Evolutionary conservation across 306 rosid genomes (phyloP).

Genomic region (Boehmeria nivea): DNA sequence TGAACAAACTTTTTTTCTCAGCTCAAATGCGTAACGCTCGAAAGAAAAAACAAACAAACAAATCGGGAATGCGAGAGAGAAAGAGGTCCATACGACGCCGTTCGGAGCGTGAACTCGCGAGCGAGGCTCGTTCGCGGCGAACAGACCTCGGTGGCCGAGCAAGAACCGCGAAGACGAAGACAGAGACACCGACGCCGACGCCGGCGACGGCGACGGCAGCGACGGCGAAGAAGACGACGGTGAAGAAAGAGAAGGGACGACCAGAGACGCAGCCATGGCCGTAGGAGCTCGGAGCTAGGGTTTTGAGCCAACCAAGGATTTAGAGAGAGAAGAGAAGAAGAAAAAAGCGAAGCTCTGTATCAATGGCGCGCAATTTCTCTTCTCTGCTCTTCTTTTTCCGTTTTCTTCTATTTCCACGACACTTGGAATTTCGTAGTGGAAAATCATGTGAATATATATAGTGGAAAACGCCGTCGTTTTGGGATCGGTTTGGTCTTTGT

Average conservation of each 20-base stretch:
- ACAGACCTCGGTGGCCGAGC: conserved; percentile 15
- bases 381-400: no score
- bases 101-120: conserved; percentile 23
- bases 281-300: background rate
- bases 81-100: conserved; percentile 31
- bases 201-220: conserved; percentile 27
- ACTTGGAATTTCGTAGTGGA: conserved; percentile 11
- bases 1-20: background rate
- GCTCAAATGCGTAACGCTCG: background rate
- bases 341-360: conserved; percentile 14
- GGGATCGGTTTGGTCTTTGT: no score
- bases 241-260: conserved; percentile 32
- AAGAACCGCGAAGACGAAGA: conserved; percentile 20
- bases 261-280: conserved; percentile 62
- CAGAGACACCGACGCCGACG: conserved; percentile 35
- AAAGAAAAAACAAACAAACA: background rate
- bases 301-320: conserved; percentile 1
- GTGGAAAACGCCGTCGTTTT: no score
- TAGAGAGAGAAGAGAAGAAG: conserved; percentile 1
- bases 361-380: conserved; percentile 53
- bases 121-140: conserved; percentile 23
- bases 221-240: conserved; percentile 25
- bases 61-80: background rate
- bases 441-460: no score
- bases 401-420: conserved; percentile 9